Evolutionary conservation across 2,329 filamentous ascomycete genomes (phyloP), one percentile per base, ranked within the genome.

Genomic region (Chaetomium globosum): DNA sequence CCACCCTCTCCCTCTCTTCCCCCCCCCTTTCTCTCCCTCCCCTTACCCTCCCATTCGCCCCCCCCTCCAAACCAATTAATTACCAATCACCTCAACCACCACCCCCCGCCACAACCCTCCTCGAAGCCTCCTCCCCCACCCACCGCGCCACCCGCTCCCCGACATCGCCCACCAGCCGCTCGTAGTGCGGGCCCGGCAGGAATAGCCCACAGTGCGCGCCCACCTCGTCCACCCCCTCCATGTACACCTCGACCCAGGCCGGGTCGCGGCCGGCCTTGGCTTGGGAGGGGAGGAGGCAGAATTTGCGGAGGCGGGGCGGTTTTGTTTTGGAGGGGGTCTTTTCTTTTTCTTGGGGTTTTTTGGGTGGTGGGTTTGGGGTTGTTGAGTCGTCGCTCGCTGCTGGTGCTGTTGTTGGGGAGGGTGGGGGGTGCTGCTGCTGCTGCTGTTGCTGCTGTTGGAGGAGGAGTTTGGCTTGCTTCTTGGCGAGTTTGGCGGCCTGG

Each of bases 141-240:
- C 91, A 95, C 21, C 80, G 80, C 68, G 87, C 82, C 64, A 95
- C 85, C 65, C 86, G 80, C 33, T 82, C 82, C 3, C 86, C 88
- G 2, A 92, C 88, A 75, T 93, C 89, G 0, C 88, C 88, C n/a
- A 94, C 87, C n/a, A 94, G 78, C 68, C 78, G 79, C 71, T 93
- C 89, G 73, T 95, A 94, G 64, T 91, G 88, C 66, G 87, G 82
- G 12, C 89, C 88, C 0, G 87, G 78, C 13, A 91, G 85, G 78
- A 96, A 97, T 59, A 97, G 79, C 0, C 90, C 89, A 67, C 91
- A 94, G 75, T 96, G 93, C 10, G 93, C 93, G 7, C 86, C 88
- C 0, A 96, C 90, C 76, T 96, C 91, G 73, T 96, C 93, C 67
- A 95, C 87, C 60, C 87, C 88, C 65, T 89, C 84, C 90, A 97